Evolutionary conservation across 345 rosid species (phyloP).

Genomic region (Excoecaria cochinchinensis): DNA sequence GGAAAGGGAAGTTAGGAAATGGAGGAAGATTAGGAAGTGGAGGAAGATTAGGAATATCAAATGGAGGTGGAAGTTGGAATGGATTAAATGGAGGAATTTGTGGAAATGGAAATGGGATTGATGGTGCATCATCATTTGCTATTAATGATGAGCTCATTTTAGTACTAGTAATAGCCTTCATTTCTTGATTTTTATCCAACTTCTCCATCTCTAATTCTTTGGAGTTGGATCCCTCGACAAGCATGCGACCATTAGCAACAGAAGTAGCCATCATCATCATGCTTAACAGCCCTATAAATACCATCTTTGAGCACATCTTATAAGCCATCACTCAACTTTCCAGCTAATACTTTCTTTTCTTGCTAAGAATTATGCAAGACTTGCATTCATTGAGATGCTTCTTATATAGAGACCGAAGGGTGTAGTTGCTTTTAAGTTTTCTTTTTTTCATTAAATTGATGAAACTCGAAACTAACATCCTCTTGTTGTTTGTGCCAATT

Average conservation of each 20-base stretch:
- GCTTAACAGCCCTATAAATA: neutral
- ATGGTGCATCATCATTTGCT: conserved; percentile 4
- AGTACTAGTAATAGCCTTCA: neutral
- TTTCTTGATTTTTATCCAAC: neutral
- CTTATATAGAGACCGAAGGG: neutral
- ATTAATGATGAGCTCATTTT: neutral
- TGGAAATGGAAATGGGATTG: conserved; percentile 20
- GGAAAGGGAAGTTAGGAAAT: neutral
- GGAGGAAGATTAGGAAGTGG: conserved; percentile 8
- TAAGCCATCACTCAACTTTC: neutral
- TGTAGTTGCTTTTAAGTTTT: too few species aligned
- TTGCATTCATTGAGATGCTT: neutral
- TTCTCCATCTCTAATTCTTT: neutral
- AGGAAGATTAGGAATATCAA: conserved; percentile 15
- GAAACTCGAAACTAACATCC: too few species aligned
- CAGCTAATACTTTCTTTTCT: neutral
- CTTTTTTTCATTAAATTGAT: too few species aligned
- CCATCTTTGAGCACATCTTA: neutral
- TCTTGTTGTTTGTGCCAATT: too few species aligned
- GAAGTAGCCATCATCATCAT: neutral
- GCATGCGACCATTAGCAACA: conserved; percentile 5
- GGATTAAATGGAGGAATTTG: conserved; percentile 12
- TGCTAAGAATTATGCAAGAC: too few species aligned
- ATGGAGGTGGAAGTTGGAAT: conserved; percentile 21
- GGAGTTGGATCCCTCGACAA: neutral